Evolutionary conservation across 371 early-diverging fungal genomes (phyloP), one percentile per base, ranked within the genome.

Genomic region (Mucor racemosus): DNA sequence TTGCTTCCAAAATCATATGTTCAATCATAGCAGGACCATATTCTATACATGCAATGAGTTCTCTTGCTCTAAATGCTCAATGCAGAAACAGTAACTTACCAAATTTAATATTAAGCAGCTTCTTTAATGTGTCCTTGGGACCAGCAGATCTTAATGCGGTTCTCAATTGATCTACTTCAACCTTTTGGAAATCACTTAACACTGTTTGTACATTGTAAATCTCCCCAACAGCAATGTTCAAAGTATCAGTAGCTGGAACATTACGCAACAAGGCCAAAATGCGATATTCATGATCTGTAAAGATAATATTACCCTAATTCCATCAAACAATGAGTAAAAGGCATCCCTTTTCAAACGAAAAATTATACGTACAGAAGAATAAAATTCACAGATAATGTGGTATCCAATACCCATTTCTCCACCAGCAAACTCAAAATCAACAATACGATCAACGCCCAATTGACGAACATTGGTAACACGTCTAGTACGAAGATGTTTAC

Each of bases 331-430:
- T 56, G 6, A 56, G n/a, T 56, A 35, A 38, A 35, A 38, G 14
- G 17, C 15, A 11, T 36, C 7, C 4, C 0, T 60, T 13, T 14
- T 19, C 10, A 33, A 34, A 34, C 3, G 4, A 9, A 34, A 31
- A 4, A 15, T 0, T 59, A 10, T 17, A 56, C 80, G 82, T 87
- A 89, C 90, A 57, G 92, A 86, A 56, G 96, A 90, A 73, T 96
- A 98, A 66, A 97, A 95, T 79, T 98, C 99, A 65, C 92, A 87
- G 69, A 98, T 90, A n/a, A 98, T 77, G 67, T 98, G 97, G 72
- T 88, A 95, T 0, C 94, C 92, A 58, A 84, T 78, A 50, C 86
- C 85, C 33, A 79, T 80, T 36, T 88, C 84, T 6, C 84, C 79
- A 15, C 90, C 92, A 9, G 90, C 82, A 88, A 99, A 99, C 66